Conservation (phyloP, 257 asterid genomes). For the Sherardia arvensis region DNA sequence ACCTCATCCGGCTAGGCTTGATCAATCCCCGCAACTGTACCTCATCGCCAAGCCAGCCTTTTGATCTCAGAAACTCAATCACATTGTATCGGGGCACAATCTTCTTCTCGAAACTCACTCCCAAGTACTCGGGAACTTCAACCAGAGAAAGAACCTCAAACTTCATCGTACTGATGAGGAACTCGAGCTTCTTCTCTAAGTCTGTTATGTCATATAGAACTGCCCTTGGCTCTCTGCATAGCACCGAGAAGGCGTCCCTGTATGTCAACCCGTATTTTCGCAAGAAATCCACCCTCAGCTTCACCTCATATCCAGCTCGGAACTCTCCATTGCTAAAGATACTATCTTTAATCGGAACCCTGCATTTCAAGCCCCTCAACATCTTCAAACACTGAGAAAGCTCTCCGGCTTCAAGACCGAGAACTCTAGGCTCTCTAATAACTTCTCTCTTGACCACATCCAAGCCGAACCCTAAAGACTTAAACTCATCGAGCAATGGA, state of each 20-base stretch:
- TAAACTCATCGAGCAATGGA: conserved; percentile 58
- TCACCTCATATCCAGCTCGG: conserved; percentile 56
- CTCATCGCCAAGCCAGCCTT: conserved; percentile 62
- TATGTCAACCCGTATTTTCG: conserved; percentile 47
- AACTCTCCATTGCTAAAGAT: conserved; percentile 49
- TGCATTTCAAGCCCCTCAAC: conserved; percentile 60
- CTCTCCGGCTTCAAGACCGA: conserved; percentile 78
- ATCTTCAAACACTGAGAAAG: conserved; percentile 55
- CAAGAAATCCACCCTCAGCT: conserved; percentile 61
- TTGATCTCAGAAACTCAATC: conserved; percentile 45
- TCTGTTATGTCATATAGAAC: conserved; percentile 41
- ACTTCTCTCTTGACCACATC: conserved; percentile 46
- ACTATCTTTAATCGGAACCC: conserved; percentile 37
- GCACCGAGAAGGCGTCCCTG: conserved; percentile 59
- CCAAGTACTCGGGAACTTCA: conserved; percentile 70
- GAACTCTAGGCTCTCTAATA: conserved; percentile 47
- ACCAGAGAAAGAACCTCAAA: conserved; percentile 41
- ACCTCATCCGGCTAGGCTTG: conserved; percentile 65
- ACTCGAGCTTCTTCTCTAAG: conserved; percentile 57
- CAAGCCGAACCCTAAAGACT: conserved; percentile 44
- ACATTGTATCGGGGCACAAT: conserved; percentile 73
- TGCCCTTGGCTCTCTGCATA: conserved; percentile 86
- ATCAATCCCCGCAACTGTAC: conserved; percentile 49
- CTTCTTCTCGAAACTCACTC: conserved; percentile 65
- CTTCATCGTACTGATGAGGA: conserved; percentile 48